These are phyloP conservation scores for Calonectria crousiana DNA, from an alignment of 2,329 filamentous ascomycete species.

Conservation along the genomic window DNA sequence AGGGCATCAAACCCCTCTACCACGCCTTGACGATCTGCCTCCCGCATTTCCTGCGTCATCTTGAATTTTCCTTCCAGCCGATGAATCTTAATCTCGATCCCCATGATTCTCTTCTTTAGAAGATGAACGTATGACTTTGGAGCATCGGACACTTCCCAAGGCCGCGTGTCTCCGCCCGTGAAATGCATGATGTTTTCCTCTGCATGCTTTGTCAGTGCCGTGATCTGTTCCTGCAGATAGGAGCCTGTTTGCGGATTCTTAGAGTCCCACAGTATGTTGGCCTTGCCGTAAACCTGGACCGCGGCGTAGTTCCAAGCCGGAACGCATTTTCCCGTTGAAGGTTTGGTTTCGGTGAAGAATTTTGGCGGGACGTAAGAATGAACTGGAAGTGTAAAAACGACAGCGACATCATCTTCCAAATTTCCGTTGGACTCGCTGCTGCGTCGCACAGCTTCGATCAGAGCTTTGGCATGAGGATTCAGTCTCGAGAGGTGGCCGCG, in stretches of 20 bases:
- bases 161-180: slow-evolving; percentile 50
- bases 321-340: slow-evolving; percentile 72
- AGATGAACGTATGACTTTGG: slow-evolving; percentile 67
- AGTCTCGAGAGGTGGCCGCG: slow-evolving; percentile 72
- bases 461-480: slow-evolving; percentile 73
- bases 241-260: slow-evolving; percentile 55
- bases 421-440: background rate
- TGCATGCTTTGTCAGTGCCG: slow-evolving; percentile 61
- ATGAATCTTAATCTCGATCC: slow-evolving; percentile 69
- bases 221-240: slow-evolving; percentile 63
- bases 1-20: slow-evolving; percentile 64
- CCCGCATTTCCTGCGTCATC: slow-evolving; percentile 72
- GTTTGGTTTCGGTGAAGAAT: slow-evolving; percentile 76
- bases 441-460: slow-evolving; percentile 59
- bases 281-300: slow-evolving; percentile 71
- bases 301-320: slow-evolving; percentile 79
- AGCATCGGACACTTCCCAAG: slow-evolving; percentile 70
- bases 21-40: slow-evolving; percentile 67
- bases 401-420: slow-evolving; percentile 66
- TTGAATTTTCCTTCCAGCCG: slow-evolving; percentile 72
- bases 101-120: slow-evolving; percentile 69
- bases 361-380: slow-evolving; percentile 77
- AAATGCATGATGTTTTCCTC: slow-evolving; percentile 70
- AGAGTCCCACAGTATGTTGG: slow-evolving; percentile 64
- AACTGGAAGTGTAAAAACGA: slow-evolving; percentile 69